Evolutionary conservation across 176 grass and related monocot genomes (phyloP).

Genomic region (Phoenix dactylifera): DNA sequence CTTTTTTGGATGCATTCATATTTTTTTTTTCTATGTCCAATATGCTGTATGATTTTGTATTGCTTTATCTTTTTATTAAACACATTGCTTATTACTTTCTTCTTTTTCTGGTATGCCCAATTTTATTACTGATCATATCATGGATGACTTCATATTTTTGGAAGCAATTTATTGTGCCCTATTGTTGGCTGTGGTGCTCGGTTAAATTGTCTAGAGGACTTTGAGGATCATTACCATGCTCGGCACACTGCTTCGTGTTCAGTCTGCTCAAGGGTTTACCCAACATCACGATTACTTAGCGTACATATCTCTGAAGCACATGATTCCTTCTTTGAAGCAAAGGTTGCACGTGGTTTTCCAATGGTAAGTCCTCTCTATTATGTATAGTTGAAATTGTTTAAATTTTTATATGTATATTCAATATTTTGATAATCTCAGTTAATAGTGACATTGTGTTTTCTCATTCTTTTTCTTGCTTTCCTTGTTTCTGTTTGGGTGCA

Average conservation of each 20-base stretch:
- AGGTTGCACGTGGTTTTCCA: constrained; percentile 79
- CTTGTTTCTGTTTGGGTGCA: no score
- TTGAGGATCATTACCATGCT: constrained; percentile 79
- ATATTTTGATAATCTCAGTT: no score
- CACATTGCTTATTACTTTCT: neutral
- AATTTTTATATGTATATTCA: no score
- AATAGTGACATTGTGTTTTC: no score
- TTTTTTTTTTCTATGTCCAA: no score
- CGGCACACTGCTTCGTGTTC: constrained; percentile 86
- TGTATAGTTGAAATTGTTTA: no score
- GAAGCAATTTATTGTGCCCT: constrained; percentile 62
- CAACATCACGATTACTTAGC: constrained; percentile 64
- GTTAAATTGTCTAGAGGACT: constrained; percentile 66
- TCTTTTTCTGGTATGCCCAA: neutral
- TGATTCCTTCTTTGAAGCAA: constrained; percentile 93
- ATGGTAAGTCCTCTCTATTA: constrained; percentile 45
- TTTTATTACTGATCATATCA: constrained; percentile 15
- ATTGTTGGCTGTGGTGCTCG: constrained; percentile 68
- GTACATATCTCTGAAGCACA: constrained; percentile 92
- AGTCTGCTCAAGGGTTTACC: constrained; percentile 77
- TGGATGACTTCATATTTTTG: constrained; percentile 19
- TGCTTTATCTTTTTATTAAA: no score
- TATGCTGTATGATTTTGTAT: no score
- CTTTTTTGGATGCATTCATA: no score
- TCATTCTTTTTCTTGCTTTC: no score